Base-by-base conservation (phyloP, 345 rosid genomes). In the Corchorus olitorius region DNA sequence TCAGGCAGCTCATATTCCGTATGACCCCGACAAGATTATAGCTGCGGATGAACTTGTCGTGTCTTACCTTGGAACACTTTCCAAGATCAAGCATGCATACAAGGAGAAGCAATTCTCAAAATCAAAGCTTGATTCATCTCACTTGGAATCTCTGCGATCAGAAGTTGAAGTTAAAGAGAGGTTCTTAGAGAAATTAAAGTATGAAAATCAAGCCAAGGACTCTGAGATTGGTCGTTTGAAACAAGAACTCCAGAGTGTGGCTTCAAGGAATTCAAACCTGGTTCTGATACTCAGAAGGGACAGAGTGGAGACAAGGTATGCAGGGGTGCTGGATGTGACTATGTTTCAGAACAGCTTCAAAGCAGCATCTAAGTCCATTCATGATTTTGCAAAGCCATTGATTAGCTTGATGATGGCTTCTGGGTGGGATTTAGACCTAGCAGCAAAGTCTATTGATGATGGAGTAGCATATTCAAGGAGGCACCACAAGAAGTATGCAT, bases 321-420 rank as follows among this genome's bases (percentile, higher is more conserved):
- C 6, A 27, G 76, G 41, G 64, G 53, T 65, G 55, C 65, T 80
- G 79, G 79, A 76, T 60, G 48, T 85, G 41, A 41, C 82, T 49
- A 22, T 74, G 27, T 86, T 89, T 75, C 83, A 84, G 71, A 84
- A 80, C 11, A 75, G 34, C 17, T 84, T 83, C 59, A 22, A 34
- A 78, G 76, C 69, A 66, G 90, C 90, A 71, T 84, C 85, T 0
- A 89, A 86, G 74, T 83, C 93, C 50, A 78, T 89, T 75, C 91
- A 86, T 77, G 87, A 86, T 81, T 91, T 91, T 41, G 89, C 89
- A 0, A 91, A 86, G 86, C 91, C 93, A 5, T n/a, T 91, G 50
- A 91, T 91, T 77, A 79, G 83, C 79, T 76, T 91, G 71, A 86
- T 88, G 95, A 87, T 83, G 82, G 92, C 90, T 81, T 83, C 88